Conservation (phyloP, 2,329 filamentous ascomycete genomes). For the Aplosporella prunicola region DNA sequence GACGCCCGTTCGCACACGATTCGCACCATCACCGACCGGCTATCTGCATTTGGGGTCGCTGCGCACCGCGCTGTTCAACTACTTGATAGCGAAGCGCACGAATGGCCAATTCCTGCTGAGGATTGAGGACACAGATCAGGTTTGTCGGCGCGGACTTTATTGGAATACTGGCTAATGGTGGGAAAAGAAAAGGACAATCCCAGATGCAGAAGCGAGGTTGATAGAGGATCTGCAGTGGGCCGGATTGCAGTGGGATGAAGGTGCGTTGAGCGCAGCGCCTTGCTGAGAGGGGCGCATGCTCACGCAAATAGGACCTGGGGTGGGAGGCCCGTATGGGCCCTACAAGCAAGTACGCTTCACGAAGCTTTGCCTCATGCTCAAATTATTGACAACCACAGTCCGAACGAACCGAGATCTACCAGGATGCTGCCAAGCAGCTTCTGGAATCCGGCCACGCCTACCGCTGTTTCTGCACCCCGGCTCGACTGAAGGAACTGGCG, state of each 20-base stretch:
- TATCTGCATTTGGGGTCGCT: conserved; percentile 87
- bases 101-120: conserved; percentile 83
- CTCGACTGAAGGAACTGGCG: conserved; percentile 60
- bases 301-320: conserved; percentile 54
- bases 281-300: neutral
- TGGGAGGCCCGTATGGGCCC: conserved; percentile 72
- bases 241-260: conserved; percentile 88
- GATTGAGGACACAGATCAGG: conserved; percentile 92
- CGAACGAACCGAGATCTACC: conserved; percentile 65
- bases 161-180: conserved; percentile 32
- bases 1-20: no score
- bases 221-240: conserved; percentile 80
- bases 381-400: conserved; percentile 49
- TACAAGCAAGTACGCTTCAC: no score
- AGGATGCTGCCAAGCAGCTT: conserved; percentile 58
- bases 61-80: conserved; percentile 91
- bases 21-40: conserved; percentile 91
- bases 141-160: no score
- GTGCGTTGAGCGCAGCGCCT: conserved; percentile 30
- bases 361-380: conserved; percentile 11
- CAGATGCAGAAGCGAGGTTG: conserved; percentile 67
- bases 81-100: conserved; percentile 77
- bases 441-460: conserved; percentile 69
- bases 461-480: conserved; percentile 79
- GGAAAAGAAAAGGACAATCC: conserved; percentile 65